A percentile compares a stretch with the other conserved stretches of the same genome.
These are phyloP conservation scores for Colletotrichum spinosum DNA, from an alignment of 2,329 filamentous ascomycete species.

Conservation along the genomic window DNA sequence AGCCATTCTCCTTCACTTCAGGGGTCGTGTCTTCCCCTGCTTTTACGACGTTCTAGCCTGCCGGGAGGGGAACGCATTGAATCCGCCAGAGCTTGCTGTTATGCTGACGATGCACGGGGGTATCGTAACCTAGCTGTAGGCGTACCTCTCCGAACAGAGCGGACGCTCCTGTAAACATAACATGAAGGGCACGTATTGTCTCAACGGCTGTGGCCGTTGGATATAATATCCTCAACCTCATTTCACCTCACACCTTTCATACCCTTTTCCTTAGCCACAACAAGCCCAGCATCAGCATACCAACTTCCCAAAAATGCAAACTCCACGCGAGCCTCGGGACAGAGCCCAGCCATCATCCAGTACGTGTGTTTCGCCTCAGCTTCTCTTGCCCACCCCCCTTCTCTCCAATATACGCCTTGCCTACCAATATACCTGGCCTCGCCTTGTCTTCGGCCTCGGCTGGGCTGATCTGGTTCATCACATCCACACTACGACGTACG, in stretches of 20 bases:
- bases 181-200: slow-evolving; percentile 11
- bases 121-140: neutral
- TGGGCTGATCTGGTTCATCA: slow-evolving; percentile 24
- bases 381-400: slow-evolving; percentile 27
- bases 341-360: slow-evolving; percentile 31
- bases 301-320: slow-evolving; percentile 35
- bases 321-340: slow-evolving; percentile 34
- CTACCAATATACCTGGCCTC: slow-evolving; percentile 10
- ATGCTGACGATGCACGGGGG: slow-evolving; percentile 13
- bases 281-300: slow-evolving; percentile 26
- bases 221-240: slow-evolving; percentile 32
- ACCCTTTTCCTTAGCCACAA: slow-evolving; percentile 10
- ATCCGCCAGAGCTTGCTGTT: slow-evolving; percentile 20
- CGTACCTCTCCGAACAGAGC: slow-evolving; percentile 17
- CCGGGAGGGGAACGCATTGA: slow-evolving; percentile 11
- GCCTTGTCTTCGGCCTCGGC: slow-evolving; percentile 7
- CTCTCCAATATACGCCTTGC: slow-evolving; percentile 4
- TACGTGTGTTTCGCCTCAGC: slow-evolving; percentile 31
- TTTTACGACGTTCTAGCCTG: slow-evolving; percentile 24
- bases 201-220: slow-evolving; percentile 1
- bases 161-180: slow-evolving; percentile 3
- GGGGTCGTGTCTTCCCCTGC: slow-evolving; percentile 16
- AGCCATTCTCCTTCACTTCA: slow-evolving; percentile 10
- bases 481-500: slow-evolving; percentile 27
- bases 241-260: slow-evolving; percentile 14